Evolutionary conservation across 495 filamentous ascomycete species (phyloP).

Genomic region (Venustampulla echinocandica): DNA sequence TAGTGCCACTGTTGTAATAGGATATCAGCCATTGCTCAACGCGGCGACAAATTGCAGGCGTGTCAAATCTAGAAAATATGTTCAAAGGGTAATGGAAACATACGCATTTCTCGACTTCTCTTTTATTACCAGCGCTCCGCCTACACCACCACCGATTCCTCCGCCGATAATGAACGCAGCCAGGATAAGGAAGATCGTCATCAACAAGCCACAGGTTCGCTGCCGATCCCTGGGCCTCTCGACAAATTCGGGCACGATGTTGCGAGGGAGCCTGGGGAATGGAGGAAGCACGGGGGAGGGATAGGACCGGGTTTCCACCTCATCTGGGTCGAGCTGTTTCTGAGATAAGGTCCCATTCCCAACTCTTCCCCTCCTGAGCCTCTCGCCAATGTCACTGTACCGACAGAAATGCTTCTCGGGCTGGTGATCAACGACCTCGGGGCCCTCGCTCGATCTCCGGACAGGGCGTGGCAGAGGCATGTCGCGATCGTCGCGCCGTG

Average conservation of each 20-base stretch:
- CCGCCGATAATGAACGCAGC: slow-evolving; percentile 15
- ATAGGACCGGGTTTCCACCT: not conserved
- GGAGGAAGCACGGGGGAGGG: not conserved
- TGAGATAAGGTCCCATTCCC: not conserved
- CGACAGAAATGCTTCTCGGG: too few species aligned
- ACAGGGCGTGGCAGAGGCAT: not conserved
- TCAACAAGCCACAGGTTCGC: slow-evolving; percentile 1
- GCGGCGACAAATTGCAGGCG: not conserved
- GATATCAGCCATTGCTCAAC: too few species aligned
- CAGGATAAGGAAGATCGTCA: not conserved
- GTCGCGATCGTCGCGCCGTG: not conserved
- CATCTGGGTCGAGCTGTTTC: not conserved
- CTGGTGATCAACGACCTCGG: slow-evolving; percentile 9
- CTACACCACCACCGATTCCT: slow-evolving; percentile 16
- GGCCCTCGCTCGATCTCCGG: slow-evolving; percentile 10
- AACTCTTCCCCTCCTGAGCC: not conserved
- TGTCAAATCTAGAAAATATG: not conserved
- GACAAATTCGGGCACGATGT: not conserved
- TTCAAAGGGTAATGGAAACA: not conserved
- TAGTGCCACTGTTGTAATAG: not conserved
- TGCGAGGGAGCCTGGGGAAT: not conserved
- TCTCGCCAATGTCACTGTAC: not conserved
- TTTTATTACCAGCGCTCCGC: slow-evolving; percentile 3
- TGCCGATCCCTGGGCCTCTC: not conserved
- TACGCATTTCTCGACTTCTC: slow-evolving; percentile 11